Conservation (phyloP, 2,329 filamentous ascomycete species). For the Fusarium armeniacum region DNA sequence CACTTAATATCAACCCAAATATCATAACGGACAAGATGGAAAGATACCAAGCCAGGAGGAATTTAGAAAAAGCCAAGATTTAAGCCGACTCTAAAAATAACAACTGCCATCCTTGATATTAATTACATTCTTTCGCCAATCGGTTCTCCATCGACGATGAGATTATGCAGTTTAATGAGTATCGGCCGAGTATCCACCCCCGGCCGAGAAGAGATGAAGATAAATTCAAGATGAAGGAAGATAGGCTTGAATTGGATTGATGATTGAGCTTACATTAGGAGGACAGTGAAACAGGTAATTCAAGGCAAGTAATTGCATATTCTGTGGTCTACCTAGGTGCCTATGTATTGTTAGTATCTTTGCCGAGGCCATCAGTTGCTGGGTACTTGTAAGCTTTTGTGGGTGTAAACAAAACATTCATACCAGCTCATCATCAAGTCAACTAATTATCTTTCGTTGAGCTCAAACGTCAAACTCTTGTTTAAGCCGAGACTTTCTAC, state of each 20-base stretch:
- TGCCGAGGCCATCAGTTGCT: slow-evolving; percentile 3
- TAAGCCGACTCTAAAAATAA: slow-evolving; percentile 12
- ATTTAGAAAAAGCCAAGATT: slow-evolving; percentile 3
- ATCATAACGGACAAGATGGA: not conserved
- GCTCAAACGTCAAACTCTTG: not conserved
- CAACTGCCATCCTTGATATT: slow-evolving; percentile 1
- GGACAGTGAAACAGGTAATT: not conserved
- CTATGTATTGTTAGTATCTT: not conserved
- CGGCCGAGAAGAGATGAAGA: slow-evolving; percentile 1
- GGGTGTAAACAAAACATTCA: slow-evolving; percentile 20
- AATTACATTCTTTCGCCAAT: slow-evolving; percentile 14
- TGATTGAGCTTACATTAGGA: not conserved
- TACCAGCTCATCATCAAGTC: not conserved
- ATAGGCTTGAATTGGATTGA: not conserved
- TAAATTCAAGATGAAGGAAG: not conserved
- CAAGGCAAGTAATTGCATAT: not conserved
- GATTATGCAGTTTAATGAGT: slow-evolving; percentile 14
- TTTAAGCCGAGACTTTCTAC: not conserved
- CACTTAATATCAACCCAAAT: not conserved
- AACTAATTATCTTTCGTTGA: not conserved
- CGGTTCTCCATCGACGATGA: slow-evolving; percentile 12
- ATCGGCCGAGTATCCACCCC: slow-evolving; percentile 8
- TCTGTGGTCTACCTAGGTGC: too few species aligned
- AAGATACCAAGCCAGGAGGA: not conserved
- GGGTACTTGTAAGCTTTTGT: too few species aligned